Base-by-base conservation (phyloP, 495 filamentous ascomycete species). In the Tetracladium setigerum region DNA sequence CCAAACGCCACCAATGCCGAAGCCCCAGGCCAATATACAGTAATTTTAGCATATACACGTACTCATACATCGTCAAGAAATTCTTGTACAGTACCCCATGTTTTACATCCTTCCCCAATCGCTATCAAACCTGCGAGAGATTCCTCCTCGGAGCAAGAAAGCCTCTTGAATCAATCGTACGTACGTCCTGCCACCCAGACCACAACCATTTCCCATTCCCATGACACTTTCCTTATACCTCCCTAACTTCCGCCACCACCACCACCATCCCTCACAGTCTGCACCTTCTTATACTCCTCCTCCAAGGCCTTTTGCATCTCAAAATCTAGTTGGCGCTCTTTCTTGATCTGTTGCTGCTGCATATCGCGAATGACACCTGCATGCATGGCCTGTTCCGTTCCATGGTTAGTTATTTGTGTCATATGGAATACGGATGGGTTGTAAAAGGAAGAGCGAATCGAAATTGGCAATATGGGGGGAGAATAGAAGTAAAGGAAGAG, bases 321-420 rank as follows among this genome's bases (percentile, higher is more conserved):
- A 57, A 97, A 99, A 51, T 99, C 94, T 46, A 86, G 78, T 64
- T 89, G 84, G 17, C 94, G 81, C 62, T 94, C 86, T 54, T 77
- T 74, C 68, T 95, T 95, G 41, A 96, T 59, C 30, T 83, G 79
- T 59, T 95, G 89, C 62, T 95, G 91, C 58, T 97, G 90, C 71
- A 95, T 86, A 56, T 97, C 94, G 36, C 90, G 86, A 55, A 96
- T 71, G 7, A 99, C 92, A 13, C 94, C 94, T 47, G 79, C 78
- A 61, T 99, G 92, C 92, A 99, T 99, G 35, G 87, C 86, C 91
- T 95, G 60, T 19, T 22, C 9, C 3, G 47, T 50, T 19, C 36
- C 38, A 30, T 19, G 22, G 22, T 27, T 27, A 27, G 22, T 7
- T 27, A 3, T 27, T 27, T 27, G 22, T 27, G 3, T 27, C 22